Evolutionary conservation across 2,329 filamentous ascomycete species (phyloP), one percentile per base, ranked within the genome.

Genomic region (Moelleriella libera): DNA sequence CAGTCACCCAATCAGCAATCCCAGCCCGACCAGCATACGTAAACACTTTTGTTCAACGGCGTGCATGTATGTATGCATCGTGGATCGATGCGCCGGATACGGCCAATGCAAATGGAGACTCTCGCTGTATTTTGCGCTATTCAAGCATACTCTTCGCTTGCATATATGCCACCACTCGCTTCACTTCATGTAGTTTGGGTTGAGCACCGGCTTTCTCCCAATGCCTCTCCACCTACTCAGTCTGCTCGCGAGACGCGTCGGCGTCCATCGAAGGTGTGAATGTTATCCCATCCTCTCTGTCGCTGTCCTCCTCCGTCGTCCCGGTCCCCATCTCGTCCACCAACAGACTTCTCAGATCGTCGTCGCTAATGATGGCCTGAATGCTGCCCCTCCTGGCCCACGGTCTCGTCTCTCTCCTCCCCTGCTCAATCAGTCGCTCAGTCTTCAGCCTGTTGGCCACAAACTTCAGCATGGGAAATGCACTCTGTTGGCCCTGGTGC

Each of bases 381-480:
- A 80, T 70, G 48, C 74, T 76, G 4, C 71, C 71, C 48, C 72
- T 60, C 47, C 74, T 58, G 10, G 66, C 58, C 53, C 67, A 67
- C 3, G 68, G 63, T 48, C 75, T 63, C 37, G 76, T 78, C 58
- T 75, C 72, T 45, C 67, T 62, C 14, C 80, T 64, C 1, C 78
- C 80, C 51, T 67, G 63, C 57, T 83, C 78, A n/a, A 83, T 71
- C 45, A 74, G 55, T 45, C 82, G 74, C 66, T 98, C 92, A 7
- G 96, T 71, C 57, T 86, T 87, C 54, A 96, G 76, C 45, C 92
- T 70, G 60, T 98, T 98, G 29, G 76, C 78, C 50, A 97, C 79
- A 59, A 97, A 98, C 59, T 92, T 86, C 45, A 98, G 72, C 61
- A 92, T 94, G 0, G 92, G 87, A 60, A 94, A 98, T 1, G 85